Conservation (phyloP, 1,284 basidiomycete species). For the Kwoniella shivajii region DNA sequence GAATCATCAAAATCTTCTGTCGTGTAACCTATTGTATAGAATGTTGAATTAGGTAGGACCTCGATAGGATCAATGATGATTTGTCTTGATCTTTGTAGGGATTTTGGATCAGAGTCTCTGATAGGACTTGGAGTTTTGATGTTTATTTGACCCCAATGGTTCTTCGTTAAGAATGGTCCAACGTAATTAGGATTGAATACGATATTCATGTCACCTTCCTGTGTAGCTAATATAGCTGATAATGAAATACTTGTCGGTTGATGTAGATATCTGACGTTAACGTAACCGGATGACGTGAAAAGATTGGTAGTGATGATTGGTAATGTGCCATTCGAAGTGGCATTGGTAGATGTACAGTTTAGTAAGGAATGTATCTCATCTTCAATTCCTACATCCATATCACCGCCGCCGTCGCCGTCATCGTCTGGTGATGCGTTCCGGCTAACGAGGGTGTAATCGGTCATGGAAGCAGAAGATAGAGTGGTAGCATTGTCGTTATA, state of each 20-base stretch:
- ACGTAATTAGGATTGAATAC: constrained; percentile 48
- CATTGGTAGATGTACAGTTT: not conserved
- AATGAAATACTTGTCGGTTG: constrained; percentile 43
- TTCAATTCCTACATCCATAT: not conserved
- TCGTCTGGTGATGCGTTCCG: constrained; percentile 1
- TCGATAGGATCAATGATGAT: constrained; percentile 32
- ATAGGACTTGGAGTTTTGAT: constrained; percentile 25
- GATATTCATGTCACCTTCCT: constrained; percentile 42
- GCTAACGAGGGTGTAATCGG: constrained; percentile 9
- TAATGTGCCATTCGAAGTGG: constrained; percentile 8
- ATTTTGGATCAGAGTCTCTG: constrained; percentile 26
- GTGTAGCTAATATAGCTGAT: constrained; percentile 31
- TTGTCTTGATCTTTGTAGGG: constrained; percentile 22
- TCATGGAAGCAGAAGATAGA: constrained; percentile 3
- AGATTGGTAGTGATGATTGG: constrained; percentile 42
- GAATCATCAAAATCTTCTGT: constrained; percentile 18
- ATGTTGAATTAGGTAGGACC: constrained; percentile 24
- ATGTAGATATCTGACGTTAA: constrained; percentile 44
- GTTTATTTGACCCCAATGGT: constrained; percentile 41
- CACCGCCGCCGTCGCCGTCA: not conserved
- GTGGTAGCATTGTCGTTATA: constrained; percentile 19
- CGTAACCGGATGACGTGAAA: constrained; percentile 43
- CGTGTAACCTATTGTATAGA: constrained; percentile 27
- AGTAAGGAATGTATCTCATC: not conserved
- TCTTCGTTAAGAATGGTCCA: constrained; percentile 46